phyloP scores from a whole-genome alignment of 345 rosid species.

The Salix arbutifolia region DNA sequence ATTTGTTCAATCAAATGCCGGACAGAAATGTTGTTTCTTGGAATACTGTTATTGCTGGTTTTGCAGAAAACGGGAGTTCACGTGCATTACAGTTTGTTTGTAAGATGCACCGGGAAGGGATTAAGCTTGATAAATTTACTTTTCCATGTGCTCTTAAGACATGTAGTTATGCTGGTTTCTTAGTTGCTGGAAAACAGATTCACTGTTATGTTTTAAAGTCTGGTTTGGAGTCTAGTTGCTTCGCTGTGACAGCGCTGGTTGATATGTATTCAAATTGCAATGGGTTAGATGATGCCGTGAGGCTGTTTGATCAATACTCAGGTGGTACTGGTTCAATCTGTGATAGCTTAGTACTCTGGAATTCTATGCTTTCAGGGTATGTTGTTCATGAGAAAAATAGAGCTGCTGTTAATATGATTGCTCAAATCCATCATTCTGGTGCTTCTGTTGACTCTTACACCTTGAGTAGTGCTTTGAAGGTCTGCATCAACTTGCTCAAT shows the following conservation, averaged over 20 bases:
- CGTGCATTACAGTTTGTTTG: slow-evolving; percentile 43
- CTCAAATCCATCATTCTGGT: slow-evolving; percentile 35
- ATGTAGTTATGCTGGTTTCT: slow-evolving; percentile 39
- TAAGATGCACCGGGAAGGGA: slow-evolving; percentile 59
- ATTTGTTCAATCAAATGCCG: slow-evolving; percentile 48
- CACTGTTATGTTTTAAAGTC: slow-evolving; percentile 54
- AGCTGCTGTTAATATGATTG: slow-evolving; percentile 46
- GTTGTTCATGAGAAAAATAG: slow-evolving; percentile 38
- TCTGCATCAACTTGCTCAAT: slow-evolving; percentile 49
- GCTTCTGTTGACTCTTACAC: slow-evolving; percentile 54
- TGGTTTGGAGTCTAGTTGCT: slow-evolving; percentile 51
- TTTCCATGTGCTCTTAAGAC: slow-evolving; percentile 62
- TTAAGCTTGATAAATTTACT: slow-evolving; percentile 55
- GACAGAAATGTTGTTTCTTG: slow-evolving; percentile 52
- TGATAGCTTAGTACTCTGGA: slow-evolving; percentile 45
- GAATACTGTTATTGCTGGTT: slow-evolving; percentile 69
- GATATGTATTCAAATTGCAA: slow-evolving; percentile 70
- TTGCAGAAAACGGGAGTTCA: slow-evolving; percentile 46
- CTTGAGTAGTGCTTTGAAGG: slow-evolving; percentile 52
- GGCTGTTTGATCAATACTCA: slow-evolving; percentile 29
- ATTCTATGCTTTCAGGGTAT: slow-evolving; percentile 63
- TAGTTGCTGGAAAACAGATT: slow-evolving; percentile 50
- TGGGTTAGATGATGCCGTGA: slow-evolving; percentile 35
- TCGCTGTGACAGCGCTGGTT: slow-evolving; percentile 49
- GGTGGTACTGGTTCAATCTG: neutral